These are phyloP conservation scores for Ophiostoma ips DNA, from an alignment of 2,329 filamentous ascomycete genomes.

Conservation along the genomic window DNA sequence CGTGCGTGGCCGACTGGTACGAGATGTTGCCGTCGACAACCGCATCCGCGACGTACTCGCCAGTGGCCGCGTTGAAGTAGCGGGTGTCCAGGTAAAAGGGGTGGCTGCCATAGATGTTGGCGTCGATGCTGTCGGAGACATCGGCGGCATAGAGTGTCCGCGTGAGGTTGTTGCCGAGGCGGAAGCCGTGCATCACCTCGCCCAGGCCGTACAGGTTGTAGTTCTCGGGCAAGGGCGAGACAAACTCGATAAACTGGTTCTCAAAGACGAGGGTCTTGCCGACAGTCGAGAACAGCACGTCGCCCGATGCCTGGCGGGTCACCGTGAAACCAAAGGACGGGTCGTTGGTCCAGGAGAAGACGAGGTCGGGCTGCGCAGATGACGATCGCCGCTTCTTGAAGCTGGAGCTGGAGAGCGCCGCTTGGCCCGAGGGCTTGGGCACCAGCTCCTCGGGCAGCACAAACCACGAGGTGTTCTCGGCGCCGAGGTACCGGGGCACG, in stretches of 20 bases:
- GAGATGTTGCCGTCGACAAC: not conserved
- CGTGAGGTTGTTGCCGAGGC: conserved; percentile 60
- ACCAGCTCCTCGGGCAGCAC: conserved; percentile 50
- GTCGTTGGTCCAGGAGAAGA: conserved; percentile 27
- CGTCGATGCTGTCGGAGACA: conserved; percentile 20
- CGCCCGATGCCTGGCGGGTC: conserved; percentile 24
- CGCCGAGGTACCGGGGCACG: conserved; percentile 44
- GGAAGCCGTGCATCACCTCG: conserved; percentile 56
- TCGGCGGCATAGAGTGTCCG: conserved; percentile 23
- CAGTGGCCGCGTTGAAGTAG: conserved; percentile 46
- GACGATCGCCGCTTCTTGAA: not conserved
- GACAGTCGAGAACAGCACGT: conserved; percentile 56
- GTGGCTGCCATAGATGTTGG: conserved; percentile 54
- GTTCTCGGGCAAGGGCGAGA: conserved; percentile 52
- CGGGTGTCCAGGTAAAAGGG: conserved; percentile 56
- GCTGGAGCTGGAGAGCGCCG: not conserved
- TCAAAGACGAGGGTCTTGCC: conserved; percentile 58
- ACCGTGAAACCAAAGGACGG: conserved; percentile 35
- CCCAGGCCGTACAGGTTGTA: conserved; percentile 68
- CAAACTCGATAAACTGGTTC: conserved; percentile 60
- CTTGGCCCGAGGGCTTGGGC: conserved; percentile 33
- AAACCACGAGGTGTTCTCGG: conserved; percentile 52
- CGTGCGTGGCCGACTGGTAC: conserved; percentile 28
- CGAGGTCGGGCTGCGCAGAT: not conserved
- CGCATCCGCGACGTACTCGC: conserved; percentile 40